Conservation (phyloP, 2,329 filamentous ascomycete genomes). For the Fusarium cyanostomum region DNA sequence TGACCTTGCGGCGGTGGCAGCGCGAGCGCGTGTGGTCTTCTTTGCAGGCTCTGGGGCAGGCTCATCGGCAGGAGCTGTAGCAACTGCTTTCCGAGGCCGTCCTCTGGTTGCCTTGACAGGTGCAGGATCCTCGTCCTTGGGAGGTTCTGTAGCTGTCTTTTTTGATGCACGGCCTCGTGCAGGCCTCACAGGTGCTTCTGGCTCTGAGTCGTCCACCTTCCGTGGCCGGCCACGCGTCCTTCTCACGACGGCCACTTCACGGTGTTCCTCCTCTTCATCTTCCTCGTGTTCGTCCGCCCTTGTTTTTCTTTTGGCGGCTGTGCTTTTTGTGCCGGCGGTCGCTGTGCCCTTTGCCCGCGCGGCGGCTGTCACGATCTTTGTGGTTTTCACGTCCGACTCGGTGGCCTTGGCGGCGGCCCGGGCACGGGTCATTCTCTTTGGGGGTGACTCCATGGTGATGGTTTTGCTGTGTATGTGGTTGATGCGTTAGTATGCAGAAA, state of each 20-base stretch:
- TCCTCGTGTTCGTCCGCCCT: conserved; percentile 63
- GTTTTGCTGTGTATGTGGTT: conserved; percentile 24
- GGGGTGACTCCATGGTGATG: conserved; percentile 64
- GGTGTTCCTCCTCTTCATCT: conserved; percentile 53
- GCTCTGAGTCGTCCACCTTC: conserved; percentile 50
- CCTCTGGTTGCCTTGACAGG: conserved; percentile 53
- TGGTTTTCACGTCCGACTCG: conserved; percentile 52
- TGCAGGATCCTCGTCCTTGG: conserved; percentile 38
- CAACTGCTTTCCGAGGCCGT: conserved; percentile 54
- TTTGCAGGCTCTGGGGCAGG: conserved; percentile 46
- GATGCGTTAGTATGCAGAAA: conserved; percentile 40
- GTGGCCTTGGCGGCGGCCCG: conserved; percentile 55
- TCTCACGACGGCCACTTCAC: conserved; percentile 48
- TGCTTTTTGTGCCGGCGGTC: conserved; percentile 47
- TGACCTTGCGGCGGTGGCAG: conserved; percentile 44
- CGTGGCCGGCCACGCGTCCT: conserved; percentile 54
- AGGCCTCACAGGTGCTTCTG: conserved; percentile 39
- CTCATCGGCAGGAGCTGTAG: conserved; percentile 35
- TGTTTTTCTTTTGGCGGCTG: conserved; percentile 59
- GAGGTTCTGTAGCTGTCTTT: conserved; percentile 39
- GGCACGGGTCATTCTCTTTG: conserved; percentile 67
- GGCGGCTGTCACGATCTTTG: conserved; percentile 59
- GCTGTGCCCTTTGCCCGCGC: conserved; percentile 57
- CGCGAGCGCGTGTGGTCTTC: conserved; percentile 45
- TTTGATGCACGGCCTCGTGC: conserved; percentile 44